phyloP scores from a whole-genome alignment of 257 asterid genomes.

The Solanum pinnatisectum region DNA sequence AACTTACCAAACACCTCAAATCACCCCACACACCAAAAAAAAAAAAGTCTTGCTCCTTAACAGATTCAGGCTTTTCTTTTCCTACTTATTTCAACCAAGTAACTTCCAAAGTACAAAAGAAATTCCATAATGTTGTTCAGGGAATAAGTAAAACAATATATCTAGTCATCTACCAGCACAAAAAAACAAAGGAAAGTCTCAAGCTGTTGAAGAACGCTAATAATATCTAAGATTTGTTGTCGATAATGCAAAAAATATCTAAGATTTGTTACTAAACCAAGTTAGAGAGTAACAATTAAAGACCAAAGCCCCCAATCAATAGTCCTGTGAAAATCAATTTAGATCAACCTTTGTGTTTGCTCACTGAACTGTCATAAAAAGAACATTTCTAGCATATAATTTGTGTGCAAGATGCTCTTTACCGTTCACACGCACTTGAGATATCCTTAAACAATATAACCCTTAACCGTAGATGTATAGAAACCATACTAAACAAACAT shows the following conservation, averaged over 20 bases:
- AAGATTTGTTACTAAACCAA: not conserved
- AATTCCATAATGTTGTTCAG: not conserved
- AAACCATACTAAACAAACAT: not conserved
- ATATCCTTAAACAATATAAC: not conserved
- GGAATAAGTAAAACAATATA: not conserved
- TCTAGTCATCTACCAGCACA: not conserved
- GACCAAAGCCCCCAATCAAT: not conserved
- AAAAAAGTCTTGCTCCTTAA: not conserved
- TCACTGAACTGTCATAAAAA: not conserved
- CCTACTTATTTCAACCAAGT: not conserved
- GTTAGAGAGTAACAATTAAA: not conserved
- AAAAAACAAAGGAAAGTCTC: not conserved
- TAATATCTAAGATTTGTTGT: not conserved
- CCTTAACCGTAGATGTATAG: not conserved
- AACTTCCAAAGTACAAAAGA: not conserved
- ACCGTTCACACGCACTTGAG: not conserved
- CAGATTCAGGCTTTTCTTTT: not conserved
- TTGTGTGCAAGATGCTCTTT: not conserved
- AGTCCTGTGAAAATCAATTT: not conserved
- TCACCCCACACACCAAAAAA: not conserved
- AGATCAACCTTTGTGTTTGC: not conserved
- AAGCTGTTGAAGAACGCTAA: not conserved
- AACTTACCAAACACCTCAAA: not conserved
- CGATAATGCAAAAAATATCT: not conserved
- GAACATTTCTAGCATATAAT: not conserved